Evolutionary conservation across 164 flowering plant genomes (phyloP), one percentile per base, ranked within the genome.

Genomic region (Aristolochia californica): DNA sequence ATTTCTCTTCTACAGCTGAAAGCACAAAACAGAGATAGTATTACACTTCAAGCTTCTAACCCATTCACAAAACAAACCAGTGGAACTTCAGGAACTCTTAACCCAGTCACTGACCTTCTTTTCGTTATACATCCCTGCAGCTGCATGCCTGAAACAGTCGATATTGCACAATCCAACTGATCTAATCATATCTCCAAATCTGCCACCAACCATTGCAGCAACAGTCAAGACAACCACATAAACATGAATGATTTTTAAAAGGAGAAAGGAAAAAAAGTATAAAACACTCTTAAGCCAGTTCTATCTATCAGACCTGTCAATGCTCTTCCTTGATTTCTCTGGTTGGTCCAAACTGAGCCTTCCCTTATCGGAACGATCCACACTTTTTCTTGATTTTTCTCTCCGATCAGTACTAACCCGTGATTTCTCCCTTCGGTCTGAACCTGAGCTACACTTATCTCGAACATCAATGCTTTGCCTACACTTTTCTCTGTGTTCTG

Each of bases 161-260:
- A 84, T 84, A 71, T 84, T 83, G 84, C 89, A 83, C 43, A 84
- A 66, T 51, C 82, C 74, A 4, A 87, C 91, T 7, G 95, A 81
- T 65, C 87, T 78, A 71, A 89, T 74, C 86, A 86, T 83, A 20
- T 67, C 77, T 34, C 62, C 62, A 38, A 60, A 60, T 43, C 95
- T 89, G 95, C 82, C 72, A 73, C 47, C 63, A 75, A 44, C 18
- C 13, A 24, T 57, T 63, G 44, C 26, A 34, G 40, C 62, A 77
- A 72, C 52, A 67, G 62, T 72, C 60, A 74, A 62, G 20, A 67
- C 59, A 65, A 68, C 47, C 27, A 64, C 48, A 51, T 9, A 20
- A 47, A 54, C 30, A 28, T n/a, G 27, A n/a, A 17, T 20, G 48
- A 18, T 12, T 27, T 47, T 15, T 4, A 59, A 38, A 13, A 23